phyloP scores from a whole-genome alignment of 345 rosid species.

The Streptanthus diversifolius region DNA sequence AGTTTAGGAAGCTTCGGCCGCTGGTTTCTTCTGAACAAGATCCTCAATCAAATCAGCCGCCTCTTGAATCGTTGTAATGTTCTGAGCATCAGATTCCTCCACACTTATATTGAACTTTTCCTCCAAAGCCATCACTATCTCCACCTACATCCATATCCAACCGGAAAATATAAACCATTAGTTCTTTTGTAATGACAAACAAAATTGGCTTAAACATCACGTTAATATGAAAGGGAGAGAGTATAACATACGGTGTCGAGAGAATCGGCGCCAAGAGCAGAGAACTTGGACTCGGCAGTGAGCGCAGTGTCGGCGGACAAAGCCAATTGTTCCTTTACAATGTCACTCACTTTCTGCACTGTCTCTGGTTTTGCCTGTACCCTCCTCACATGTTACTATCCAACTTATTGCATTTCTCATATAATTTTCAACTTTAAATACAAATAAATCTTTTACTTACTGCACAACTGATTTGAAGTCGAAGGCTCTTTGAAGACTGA shows the following conservation, averaged over 20 bases:
- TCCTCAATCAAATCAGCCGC: conserved; percentile 81
- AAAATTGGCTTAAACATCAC: not conserved
- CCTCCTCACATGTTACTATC: not conserved
- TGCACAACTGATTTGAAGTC: conserved; percentile 34
- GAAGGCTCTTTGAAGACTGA: conserved; percentile 17
- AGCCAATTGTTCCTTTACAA: conserved; percentile 82
- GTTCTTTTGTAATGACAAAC: not conserved
- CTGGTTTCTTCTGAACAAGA: conserved; percentile 54
- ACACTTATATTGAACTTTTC: conserved; percentile 73
- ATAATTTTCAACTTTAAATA: not conserved
- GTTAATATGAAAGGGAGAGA: not conserved
- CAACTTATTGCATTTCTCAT: conserved; percentile 17
- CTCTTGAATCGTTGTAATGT: conserved; percentile 73
- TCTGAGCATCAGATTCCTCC: conserved; percentile 71
- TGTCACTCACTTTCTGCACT: conserved; percentile 67
- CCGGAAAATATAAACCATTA: too few relatives aligned
- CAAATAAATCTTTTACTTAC: not conserved
- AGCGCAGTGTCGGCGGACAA: conserved; percentile 50
- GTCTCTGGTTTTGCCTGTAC: conserved; percentile 80
- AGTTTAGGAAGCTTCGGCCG: conserved; percentile 3
- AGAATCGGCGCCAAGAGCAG: conserved; percentile 83
- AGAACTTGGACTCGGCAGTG: conserved; percentile 64
- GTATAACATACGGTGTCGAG: conserved; percentile 67
- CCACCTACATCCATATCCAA: conserved; percentile 51
- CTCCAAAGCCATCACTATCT: conserved; percentile 85